These are phyloP conservation scores for Filobasidium floriforme DNA, from an alignment of 768 basidiomycete genomes.

Conservation along the genomic window DNA sequence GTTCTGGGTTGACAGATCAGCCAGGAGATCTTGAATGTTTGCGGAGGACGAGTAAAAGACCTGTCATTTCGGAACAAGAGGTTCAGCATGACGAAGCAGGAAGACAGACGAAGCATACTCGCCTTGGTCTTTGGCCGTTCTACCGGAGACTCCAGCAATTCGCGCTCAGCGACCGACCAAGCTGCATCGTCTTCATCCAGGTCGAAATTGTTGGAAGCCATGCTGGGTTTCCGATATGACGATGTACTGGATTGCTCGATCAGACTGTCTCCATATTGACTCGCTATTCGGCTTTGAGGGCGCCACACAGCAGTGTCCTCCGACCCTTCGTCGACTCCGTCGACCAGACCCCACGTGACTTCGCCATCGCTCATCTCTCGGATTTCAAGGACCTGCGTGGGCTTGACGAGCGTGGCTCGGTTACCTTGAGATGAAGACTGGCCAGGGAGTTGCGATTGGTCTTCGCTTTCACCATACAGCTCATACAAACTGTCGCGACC, in stretches of 20 bases:
- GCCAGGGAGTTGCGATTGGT: neutral
- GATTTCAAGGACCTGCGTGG: neutral
- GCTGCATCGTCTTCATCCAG: neutral
- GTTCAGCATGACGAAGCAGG: neutral
- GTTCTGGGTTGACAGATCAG: slow-evolving; percentile 16
- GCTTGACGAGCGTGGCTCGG: neutral
- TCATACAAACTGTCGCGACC: slow-evolving; percentile 3
- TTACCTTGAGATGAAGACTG: neutral
- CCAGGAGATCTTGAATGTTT: slow-evolving; percentile 16
- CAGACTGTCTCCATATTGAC: slow-evolving; percentile 4
- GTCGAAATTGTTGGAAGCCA: neutral
- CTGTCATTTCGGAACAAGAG: neutral
- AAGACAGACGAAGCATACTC: neutral
- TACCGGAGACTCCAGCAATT: neutral
- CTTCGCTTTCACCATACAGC: neutral
- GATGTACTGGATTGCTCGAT: slow-evolving; percentile 5
- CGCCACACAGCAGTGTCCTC: neutral
- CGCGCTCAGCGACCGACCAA: neutral
- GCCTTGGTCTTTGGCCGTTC: slow-evolving; percentile 16
- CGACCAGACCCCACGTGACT: slow-evolving; percentile 16
- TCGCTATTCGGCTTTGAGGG: neutral
- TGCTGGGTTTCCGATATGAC: neutral
- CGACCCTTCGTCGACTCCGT: neutral
- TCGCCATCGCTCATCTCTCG: slow-evolving; percentile 22
- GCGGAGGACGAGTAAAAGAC: slow-evolving; percentile 18